Base-by-base conservation (phyloP, 1,284 basidiomycete species). In the Cryptococcus deneoformans region DNA sequence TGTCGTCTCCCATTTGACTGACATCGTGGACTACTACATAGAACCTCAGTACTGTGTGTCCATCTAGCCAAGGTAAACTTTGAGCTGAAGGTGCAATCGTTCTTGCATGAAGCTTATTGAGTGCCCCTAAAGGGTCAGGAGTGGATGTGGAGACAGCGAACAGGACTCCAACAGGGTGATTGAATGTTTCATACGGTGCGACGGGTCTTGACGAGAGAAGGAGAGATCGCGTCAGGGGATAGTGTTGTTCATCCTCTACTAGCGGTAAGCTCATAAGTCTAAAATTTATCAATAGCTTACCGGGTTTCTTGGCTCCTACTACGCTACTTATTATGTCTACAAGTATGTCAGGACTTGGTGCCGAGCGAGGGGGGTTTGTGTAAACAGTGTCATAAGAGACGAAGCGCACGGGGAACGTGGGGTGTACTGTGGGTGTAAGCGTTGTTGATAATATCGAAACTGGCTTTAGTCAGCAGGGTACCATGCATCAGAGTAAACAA, bases 11-110 rank as follows among this genome's bases (percentile, higher is more conserved):
- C 50, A 60, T 64, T 50, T 54, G 66, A 24, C 62, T 59, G 3
- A 74, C 70, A 60, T 79, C 76, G 56, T 79, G 78, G 1, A 79
- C 68, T n/a, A 78, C 68, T 14, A 79, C 70, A 51, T 71, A 77
- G 58, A 76, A 77, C 46, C 69, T 65, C 57, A 77, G 60, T 2
- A 77, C 69, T 20, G 63, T 69, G 12, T 65, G 59, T 7, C 65
- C 66, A 53, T 77, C 75, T 62, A 77, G 67, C 70, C 72, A 77
- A 1, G 74, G 69, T n/a, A 70, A 60, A 5, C 61, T 66, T 36
- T 69, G 68, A 8, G 58, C 66, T 20, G 66, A 67, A 3, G 67
- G 65, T 8, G 63, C 55, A 29, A 63, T 57, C 8, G 63, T 65
- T 51, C 73, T 68, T 1, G 64, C 61, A 38, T 73, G 66, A 10